Base-by-base conservation (phyloP, 768 basidiomycete genomes). In the Leccinellum luteum region DNA sequence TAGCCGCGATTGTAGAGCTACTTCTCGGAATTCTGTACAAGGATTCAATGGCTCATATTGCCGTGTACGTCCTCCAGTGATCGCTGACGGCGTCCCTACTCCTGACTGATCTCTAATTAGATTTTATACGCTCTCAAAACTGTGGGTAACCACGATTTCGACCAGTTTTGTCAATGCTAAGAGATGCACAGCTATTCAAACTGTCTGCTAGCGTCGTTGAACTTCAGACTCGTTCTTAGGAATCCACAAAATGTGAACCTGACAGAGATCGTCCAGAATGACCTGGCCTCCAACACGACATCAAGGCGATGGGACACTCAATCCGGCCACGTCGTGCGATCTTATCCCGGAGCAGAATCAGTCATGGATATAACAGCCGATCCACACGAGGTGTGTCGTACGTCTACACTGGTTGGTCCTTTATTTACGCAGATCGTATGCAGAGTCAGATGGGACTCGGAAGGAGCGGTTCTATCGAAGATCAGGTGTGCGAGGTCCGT, bases 141-240 rank as follows among this genome's bases (percentile, higher is more conserved):
- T 60, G 56, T 60, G 23, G 6, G 56, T 41, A 10, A 12, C 17
- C 34, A 32, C 6, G 17, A 17, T 5, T 27, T 19, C 14, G 1
- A 34, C 3, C 3, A 8, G 7, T 30, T 8, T 23, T n/a, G 25
- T 21, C 9, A 3, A 25, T 27, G 19, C 50, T 55, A 6, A 61
- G 9, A 35, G 23, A 34, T 6, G 6, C 19, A 19, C 17, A 65
- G 60, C 9, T 62, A 65, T 34, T 49, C 60, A 54, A 65, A 61
- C 27, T 56, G 50, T 41, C 21, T 61, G n/a, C 27, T 64, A 9
- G 55, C 60, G 13, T 41, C 57, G 1, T 19, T 65, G 48, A 64
- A 65, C n/a, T 45, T 53, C 19, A 28, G 52, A 17, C 52, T 53
- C 6, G 38, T 53, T 21, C 38, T 53, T 13, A 47, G 52, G 17